Base-by-base conservation (phyloP, 345 rosid genomes). In the Camelina laxa region DNA sequence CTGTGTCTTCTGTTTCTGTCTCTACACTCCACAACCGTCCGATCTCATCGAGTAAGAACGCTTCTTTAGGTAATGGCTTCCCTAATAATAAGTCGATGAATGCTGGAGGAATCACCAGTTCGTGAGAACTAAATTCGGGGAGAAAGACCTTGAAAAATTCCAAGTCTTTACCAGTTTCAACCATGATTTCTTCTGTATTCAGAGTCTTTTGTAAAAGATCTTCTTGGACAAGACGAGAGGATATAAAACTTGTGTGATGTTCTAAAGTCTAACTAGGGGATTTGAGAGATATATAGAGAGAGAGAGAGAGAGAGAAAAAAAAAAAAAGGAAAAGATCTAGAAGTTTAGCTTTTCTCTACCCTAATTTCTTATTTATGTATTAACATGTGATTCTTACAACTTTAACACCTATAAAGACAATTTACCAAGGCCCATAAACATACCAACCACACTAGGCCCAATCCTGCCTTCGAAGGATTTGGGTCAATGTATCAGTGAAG, bases 141-240 rank as follows among this genome's bases (percentile, higher is more conserved):
- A 77, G 80, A 72, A 48, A 71, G 20, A 77, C 80, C 63, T 77
- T 77, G 68, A 77, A 72, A 65, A 71, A 77, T 1, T 77, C 47
- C 3, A 70, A 35, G 71, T 22, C 45, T 76, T 76, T 64, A 10
- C 35, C 19, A 36, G 60, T 24, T 67, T 75, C 66, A 36, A 70
- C 27, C 80, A 76, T 76, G 58, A 4, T 62, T 69, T 20, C 19
- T 62, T 33, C 9, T 67, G 7, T 15, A 8, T 11, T 36, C 41
- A 45, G 57, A 1, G 7, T 9, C 3, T 6, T 38, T 58, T 55
- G 27, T 4, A 24, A 27, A 27, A 27, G 30, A 27, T 27, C 30
- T 27, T 27, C 30, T 9, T 17, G 20, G 44, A 56, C 9, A 1
- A 33, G 36, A 33, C 33, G 56, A 50, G 67, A 60, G 17, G 50